These are phyloP conservation scores for Dissophora globulifera DNA, from an alignment of 192 early-diverging fungal species.

Conservation along the genomic window DNA sequence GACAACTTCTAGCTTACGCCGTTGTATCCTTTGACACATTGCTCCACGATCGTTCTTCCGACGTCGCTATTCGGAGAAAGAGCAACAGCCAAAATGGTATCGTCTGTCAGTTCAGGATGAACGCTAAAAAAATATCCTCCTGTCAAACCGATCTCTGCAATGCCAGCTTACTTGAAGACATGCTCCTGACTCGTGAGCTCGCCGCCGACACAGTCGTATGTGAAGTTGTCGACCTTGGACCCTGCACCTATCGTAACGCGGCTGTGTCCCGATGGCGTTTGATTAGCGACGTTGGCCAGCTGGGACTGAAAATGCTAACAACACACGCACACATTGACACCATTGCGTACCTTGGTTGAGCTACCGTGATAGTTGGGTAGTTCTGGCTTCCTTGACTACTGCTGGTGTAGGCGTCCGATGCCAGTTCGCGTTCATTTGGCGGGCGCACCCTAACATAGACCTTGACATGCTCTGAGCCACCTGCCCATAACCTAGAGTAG, in stretches of 20 bases:
- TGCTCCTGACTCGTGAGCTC: conserved; percentile 62
- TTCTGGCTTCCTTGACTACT: conserved; percentile 25
- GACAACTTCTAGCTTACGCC: conserved; percentile 40
- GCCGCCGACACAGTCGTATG: conserved; percentile 73
- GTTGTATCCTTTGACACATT: conserved; percentile 77
- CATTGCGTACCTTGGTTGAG: conserved; percentile 32
- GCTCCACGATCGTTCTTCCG: conserved; percentile 70
- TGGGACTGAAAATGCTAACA: too few relatives aligned
- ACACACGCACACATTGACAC: too few relatives aligned
- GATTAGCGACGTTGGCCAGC: too few relatives aligned
- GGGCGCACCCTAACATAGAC: conserved; percentile 48
- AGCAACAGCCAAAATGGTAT: too few relatives aligned
- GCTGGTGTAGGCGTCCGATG: conserved; percentile 12
- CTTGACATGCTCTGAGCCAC: conserved; percentile 48
- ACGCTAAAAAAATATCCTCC: too few relatives aligned
- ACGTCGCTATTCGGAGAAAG: conserved; percentile 49
- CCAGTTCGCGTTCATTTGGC: conserved; percentile 42
- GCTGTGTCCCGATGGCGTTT: too few relatives aligned
- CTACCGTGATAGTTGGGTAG: conserved; percentile 10
- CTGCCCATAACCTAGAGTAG: conserved; percentile 31
- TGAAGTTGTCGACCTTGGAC: conserved; percentile 68
- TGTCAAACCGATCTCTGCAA: neutral
- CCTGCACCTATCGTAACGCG: conserved; percentile 58
- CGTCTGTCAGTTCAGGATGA: too few relatives aligned
- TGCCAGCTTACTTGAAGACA: conserved; percentile 42